Percentiles rank a stretch among this genome's conserved stretches.
Conservation (phyloP, 768 basidiomycete genomes). For the Rubroboletus pulcherrimus region DNA sequence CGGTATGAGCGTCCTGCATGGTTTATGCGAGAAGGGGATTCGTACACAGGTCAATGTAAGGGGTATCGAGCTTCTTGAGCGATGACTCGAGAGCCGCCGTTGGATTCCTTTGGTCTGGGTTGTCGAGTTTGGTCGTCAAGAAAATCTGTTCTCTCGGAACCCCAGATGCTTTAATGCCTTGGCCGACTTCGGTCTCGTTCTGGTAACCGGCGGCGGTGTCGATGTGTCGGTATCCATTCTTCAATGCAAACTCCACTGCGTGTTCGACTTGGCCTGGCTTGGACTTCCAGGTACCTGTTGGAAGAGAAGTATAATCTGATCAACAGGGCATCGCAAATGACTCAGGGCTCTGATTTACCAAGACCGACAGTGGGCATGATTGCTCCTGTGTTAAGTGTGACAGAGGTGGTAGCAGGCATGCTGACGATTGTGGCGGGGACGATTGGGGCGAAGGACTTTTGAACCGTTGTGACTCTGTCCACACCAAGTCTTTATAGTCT, state of each 20-base stretch:
- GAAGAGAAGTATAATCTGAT: background rate
- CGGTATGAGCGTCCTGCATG: background rate
- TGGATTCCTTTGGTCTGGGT: constrained; percentile 56
- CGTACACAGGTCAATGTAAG: constrained; percentile 78
- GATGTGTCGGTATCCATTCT: constrained; percentile 68
- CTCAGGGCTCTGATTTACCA: constrained; percentile 34
- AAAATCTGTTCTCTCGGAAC: constrained; percentile 72
- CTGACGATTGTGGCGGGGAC: background rate
- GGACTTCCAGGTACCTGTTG: constrained; percentile 75
- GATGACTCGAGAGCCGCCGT: constrained; percentile 63
- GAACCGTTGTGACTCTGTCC: too few relatives aligned
- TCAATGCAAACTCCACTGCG: constrained; percentile 73
- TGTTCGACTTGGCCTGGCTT: constrained; percentile 63
- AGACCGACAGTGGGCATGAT: constrained; percentile 74
- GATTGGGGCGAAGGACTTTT: background rate
- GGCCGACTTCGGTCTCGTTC: constrained; percentile 80
- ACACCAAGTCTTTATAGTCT: constrained; percentile 2
- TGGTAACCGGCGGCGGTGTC: constrained; percentile 67
- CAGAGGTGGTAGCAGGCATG: constrained; percentile 48
- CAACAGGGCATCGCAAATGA: background rate
- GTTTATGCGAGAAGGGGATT: background rate
- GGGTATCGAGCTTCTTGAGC: constrained; percentile 63
- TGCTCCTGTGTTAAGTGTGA: constrained; percentile 73
- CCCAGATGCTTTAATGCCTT: constrained; percentile 71
- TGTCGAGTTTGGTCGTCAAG: constrained; percentile 73